A percentile compares a stretch with the other conserved stretches of the same genome.
Conservation (phyloP, 163 green algal genomes). For the Chloromonas sp. region DNA sequence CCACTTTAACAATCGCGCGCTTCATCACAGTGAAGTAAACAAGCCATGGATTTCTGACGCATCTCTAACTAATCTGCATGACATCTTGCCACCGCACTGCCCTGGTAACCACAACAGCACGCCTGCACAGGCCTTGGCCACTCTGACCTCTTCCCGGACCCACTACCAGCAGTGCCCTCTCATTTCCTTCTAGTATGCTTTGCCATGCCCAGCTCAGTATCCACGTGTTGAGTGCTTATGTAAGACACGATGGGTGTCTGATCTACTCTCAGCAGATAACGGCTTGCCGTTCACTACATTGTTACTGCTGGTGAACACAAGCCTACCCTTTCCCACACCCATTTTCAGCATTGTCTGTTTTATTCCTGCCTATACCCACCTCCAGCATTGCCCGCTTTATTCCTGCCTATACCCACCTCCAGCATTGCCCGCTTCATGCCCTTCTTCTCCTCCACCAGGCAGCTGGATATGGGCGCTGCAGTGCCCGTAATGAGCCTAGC, state of each 20-base stretch:
- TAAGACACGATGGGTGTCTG: background rate
- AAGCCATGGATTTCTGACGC: no score
- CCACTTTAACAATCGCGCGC: no score
- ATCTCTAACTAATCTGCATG: no score
- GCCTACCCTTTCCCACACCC: background rate
- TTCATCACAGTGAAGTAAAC: no score
- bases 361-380: conserved; percentile 18
- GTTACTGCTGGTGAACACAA: background rate
- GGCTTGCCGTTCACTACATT: background rate
- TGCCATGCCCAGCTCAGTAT: no score
- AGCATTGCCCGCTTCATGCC: conserved; percentile 81
- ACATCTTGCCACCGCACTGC: no score
- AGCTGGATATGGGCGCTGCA: conserved; percentile 44
- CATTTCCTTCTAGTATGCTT: no score
- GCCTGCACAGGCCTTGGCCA: no score
- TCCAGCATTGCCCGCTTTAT: conserved; percentile 72
- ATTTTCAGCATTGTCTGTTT: conserved; percentile 63
- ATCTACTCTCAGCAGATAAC: background rate
- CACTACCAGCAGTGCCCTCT: no score
- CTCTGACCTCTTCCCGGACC: no score
- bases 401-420: conserved; percentile 57
- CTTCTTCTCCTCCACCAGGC: conserved; percentile 38
- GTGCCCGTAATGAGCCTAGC: conserved; percentile 39
- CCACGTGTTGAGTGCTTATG: background rate
- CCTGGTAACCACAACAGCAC: no score